Percentiles rank a stretch among this genome's conserved stretches.
Conservation (phyloP, 345 rosid genomes). For the Boechera stricta region DNA sequence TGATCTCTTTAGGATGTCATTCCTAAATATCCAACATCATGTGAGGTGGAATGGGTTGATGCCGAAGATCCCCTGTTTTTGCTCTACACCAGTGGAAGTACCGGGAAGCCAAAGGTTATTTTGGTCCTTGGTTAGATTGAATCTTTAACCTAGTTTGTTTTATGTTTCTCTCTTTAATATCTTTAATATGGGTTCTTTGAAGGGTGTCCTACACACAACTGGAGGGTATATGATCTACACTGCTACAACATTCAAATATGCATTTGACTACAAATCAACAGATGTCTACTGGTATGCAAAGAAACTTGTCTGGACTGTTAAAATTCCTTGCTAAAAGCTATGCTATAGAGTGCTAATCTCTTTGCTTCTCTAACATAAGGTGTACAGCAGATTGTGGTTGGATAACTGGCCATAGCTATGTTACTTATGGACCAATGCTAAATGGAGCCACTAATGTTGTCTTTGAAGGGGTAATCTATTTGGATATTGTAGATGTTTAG, state of each 20-base stretch:
- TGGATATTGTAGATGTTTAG: background rate
- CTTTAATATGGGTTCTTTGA: conserved; percentile 40
- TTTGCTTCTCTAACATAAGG: conserved; percentile 55
- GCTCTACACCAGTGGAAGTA: conserved; percentile 98
- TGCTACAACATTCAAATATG: conserved; percentile 96
- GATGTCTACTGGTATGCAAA: conserved; percentile 85
- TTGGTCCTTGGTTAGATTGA: conserved; percentile 11
- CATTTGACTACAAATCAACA: conserved; percentile 91
- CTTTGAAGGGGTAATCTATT: conserved; percentile 84
- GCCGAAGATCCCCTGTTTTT: conserved; percentile 98
- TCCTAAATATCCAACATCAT: conserved; percentile 75
- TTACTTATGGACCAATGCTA: conserved; percentile 97
- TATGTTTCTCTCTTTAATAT: conserved; percentile 36
- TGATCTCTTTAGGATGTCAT: conserved; percentile 66
- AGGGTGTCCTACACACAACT: conserved; percentile 98
- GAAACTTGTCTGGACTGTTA: background rate
- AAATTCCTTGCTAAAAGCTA: conserved; percentile 25
- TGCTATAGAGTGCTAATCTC: conserved; percentile 17
- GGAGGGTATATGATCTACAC: conserved; percentile 98
- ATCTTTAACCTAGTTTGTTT: background rate
- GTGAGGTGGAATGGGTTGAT: conserved; percentile 98
- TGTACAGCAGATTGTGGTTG: conserved; percentile 99
- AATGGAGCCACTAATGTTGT: conserved; percentile 85
- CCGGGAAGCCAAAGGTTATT: conserved; percentile 96
- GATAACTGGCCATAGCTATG: conserved; percentile 99